Evolutionary conservation across 768 basidiomycete genomes (phyloP).

Genomic region (Boletellus ananiceps): DNA sequence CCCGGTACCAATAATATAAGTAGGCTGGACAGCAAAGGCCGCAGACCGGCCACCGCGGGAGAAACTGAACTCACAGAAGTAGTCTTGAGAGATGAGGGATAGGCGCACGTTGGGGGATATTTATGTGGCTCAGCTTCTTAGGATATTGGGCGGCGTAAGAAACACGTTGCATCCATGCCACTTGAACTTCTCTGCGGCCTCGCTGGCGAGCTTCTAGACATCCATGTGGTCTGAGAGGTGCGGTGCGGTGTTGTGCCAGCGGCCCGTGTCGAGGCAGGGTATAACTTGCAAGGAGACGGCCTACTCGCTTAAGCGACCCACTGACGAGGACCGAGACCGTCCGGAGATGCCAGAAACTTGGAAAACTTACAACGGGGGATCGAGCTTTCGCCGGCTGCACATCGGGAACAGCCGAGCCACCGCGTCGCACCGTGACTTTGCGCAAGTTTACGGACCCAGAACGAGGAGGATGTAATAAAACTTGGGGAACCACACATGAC

Average conservation of each 20-base stretch:
- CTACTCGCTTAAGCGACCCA: too few species aligned
- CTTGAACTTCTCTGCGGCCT: constrained; percentile 14
- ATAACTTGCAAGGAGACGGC: too few species aligned
- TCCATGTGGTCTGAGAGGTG: neutral
- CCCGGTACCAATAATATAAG: constrained; percentile 10
- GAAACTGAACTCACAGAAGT: constrained; percentile 12
- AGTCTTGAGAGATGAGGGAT: constrained; percentile 9
- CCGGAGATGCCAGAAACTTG: too few species aligned
- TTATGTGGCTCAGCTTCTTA: constrained; percentile 10
- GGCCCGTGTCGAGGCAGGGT: too few species aligned
- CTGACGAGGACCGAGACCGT: too few species aligned
- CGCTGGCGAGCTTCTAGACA: constrained; percentile 4
- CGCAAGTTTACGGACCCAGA: too few species aligned
- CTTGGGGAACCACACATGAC: too few species aligned
- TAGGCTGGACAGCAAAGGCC: constrained; percentile 3
- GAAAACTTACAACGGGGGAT: too few species aligned
- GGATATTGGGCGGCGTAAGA: constrained; percentile 7
- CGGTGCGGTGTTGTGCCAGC: neutral
- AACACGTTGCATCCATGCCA: constrained; percentile 13
- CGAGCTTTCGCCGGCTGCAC: too few species aligned
- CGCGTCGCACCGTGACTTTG: too few species aligned
- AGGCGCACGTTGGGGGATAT: constrained; percentile 11
- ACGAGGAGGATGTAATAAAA: too few species aligned
- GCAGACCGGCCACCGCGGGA: constrained; percentile 4
- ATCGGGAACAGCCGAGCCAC: too few species aligned